A percentile compares a stretch with the other conserved stretches of the same genome.
Conservation (phyloP, 108 stramenopile species). For the Epithemia pelagica region DNA sequence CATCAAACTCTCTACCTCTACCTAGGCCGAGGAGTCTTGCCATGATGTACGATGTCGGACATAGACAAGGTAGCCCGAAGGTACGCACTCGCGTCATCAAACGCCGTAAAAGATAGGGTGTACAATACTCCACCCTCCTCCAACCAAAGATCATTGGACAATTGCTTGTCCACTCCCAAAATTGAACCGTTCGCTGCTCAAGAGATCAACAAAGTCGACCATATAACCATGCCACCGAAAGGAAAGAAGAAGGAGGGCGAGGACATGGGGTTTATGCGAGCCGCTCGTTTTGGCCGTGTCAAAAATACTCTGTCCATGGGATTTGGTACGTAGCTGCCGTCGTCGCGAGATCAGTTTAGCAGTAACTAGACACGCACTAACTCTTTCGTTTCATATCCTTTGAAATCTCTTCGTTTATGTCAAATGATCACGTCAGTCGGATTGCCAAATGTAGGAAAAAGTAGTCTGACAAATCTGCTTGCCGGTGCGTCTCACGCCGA, state of each 20-base stretch:
- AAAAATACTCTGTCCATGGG: conserved; percentile 89
- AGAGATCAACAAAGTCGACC: too few species aligned
- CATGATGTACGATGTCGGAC: too few species aligned
- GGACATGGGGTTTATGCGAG: conserved; percentile 64
- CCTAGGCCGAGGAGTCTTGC: too few species aligned
- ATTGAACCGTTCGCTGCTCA: too few species aligned
- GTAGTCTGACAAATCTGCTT: conserved; percentile 82
- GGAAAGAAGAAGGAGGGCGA: conserved; percentile 71
- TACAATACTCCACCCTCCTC: too few species aligned
- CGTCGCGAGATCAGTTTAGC: neutral
- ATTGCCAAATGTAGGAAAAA: conserved; percentile 98
- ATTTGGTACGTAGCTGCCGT: conserved; percentile 38
- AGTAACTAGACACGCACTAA: neutral
- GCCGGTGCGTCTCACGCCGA: conserved; percentile 80
- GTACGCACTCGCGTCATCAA: too few species aligned
- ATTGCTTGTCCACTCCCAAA: too few species aligned
- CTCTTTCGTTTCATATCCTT: neutral
- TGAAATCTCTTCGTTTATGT: neutral
- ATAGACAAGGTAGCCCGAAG: too few species aligned
- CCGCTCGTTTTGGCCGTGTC: conserved; percentile 86
- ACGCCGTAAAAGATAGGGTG: too few species aligned
- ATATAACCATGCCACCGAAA: conserved; percentile 93
- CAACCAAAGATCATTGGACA: too few species aligned
- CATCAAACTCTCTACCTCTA: too few species aligned
- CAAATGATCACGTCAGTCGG: conserved; percentile 37